These are phyloP conservation scores for Mycena epipterygia DNA, from an alignment of 768 basidiomycete species.

Conservation along the genomic window DNA sequence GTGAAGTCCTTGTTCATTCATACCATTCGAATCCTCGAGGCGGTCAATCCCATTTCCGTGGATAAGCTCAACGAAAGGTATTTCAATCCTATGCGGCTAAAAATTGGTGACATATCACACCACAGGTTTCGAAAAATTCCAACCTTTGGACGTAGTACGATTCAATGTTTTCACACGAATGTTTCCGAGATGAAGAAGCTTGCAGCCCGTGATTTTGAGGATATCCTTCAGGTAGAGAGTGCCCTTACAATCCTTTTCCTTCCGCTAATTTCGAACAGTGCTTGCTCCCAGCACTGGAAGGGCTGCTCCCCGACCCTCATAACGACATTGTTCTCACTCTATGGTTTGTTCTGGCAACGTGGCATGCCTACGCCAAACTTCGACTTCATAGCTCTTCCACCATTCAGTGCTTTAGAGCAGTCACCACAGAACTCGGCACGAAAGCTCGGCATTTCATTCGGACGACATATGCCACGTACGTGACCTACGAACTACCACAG, in stretches of 20 bases:
- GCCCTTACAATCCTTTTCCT: neutral
- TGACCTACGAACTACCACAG: neutral
- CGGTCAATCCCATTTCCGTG: constrained; percentile 25
- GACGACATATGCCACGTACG: neutral
- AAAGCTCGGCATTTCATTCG: neutral
- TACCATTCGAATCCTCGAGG: constrained; percentile 47
- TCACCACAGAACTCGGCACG: neutral
- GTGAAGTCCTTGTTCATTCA: constrained; percentile 53
- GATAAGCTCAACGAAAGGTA: constrained; percentile 42
- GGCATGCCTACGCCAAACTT: constrained; percentile 54
- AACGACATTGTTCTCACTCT: constrained; percentile 44
- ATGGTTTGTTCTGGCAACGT: constrained; percentile 47
- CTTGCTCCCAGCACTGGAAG: constrained; percentile 37
- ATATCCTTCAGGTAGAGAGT: constrained; percentile 57
- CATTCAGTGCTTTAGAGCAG: neutral
- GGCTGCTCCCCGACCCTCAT: constrained; percentile 47
- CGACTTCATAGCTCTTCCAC: constrained; percentile 44
- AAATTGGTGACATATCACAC: neutral
- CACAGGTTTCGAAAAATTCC: constrained; percentile 45
- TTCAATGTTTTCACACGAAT: constrained; percentile 51
- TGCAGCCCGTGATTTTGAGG: constrained; percentile 57
- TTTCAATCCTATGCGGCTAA: neutral
- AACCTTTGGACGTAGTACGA: constrained; percentile 49
- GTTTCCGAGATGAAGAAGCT: constrained; percentile 51
- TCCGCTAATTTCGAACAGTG: constrained; percentile 20